These are phyloP conservation scores for Amanita phalloides DNA, from an alignment of 768 basidiomycete species.

Conservation along the genomic window DNA sequence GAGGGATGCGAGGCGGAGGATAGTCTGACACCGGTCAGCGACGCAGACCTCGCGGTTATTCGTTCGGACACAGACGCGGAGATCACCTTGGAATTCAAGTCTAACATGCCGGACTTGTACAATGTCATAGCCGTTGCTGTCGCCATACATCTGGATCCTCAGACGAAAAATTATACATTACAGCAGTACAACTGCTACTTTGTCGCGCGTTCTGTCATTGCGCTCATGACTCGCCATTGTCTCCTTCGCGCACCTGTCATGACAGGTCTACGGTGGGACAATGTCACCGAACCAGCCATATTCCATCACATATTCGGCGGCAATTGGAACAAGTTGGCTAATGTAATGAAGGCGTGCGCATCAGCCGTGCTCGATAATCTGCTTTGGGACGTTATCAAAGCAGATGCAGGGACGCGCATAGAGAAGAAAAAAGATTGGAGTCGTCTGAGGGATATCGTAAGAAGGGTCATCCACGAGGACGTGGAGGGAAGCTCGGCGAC, in stretches of 20 bases:
- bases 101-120: not conserved
- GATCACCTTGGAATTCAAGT: no score
- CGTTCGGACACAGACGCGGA: no score
- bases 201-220: not conserved
- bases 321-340: not conserved
- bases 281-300: not conserved
- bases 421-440: not conserved
- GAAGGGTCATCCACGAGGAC: no score
- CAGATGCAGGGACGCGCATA: not conserved
- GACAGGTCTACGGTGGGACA: not conserved
- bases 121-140: not conserved
- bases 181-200: not conserved
- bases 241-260: not conserved
- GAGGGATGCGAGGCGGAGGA: not conserved
- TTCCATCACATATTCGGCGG: not conserved
- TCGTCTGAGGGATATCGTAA: not conserved
- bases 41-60: not conserved
- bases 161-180: not conserved
- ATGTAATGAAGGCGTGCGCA: not conserved
- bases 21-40: not conserved
- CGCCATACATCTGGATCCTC: not conserved
- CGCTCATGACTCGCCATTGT: not conserved
- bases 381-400: not conserved
- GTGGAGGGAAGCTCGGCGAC: not conserved
- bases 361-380: not conserved